Evolutionary conservation across 495 filamentous ascomycete species (phyloP), one percentile per base, ranked within the genome.

Genomic region (Pseudotulostoma volvatum): DNA sequence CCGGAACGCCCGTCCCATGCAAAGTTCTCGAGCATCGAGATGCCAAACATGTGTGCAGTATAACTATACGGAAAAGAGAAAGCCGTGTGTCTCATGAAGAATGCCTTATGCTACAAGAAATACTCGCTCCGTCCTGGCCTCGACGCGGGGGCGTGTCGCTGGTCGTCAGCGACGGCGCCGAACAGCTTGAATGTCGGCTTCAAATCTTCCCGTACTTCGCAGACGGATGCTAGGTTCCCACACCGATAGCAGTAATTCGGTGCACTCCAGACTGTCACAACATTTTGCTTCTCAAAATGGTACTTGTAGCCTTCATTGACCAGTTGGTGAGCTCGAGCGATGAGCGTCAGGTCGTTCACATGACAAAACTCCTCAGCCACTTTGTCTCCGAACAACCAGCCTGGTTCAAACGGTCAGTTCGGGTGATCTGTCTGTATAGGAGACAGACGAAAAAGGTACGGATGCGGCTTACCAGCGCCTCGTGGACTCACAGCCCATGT

Each of bases 221-320:
- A 96, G 49, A 97, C 94, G 9, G 83, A 92, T 8, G 90, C 90
- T 25, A 97, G 77, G 49, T 97, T 97, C 37, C 90, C 90, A 51
- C 90, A 97, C 20, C 90, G 82, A 55, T 97, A 97, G 62, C 90
- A 97, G 70, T 97, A 97, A 59, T 97, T 97, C 8, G 90, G 90
- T 0, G 90, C 90, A 19, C 84, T 93, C 90, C 90, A 97, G 20
- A 97, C 90, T 0, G 90, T 97, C n/a, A 95, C 90, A 37, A 97
- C 90, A 17, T 92, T 90, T 52, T 93, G 88, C 52, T 94, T 79
- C 37, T 74, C 61, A 60, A 97, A 97, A 55, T 97, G 90, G 55
- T 85, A 96, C 64, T 96, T 97, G 68, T 93, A 97, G 25, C 90
- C 90, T 56, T 97, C 90, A 44, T 96, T 95, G 39, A 97, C 90